These are phyloP conservation scores for Sechiopsis laciniata DNA, from an alignment of 306 rosid genomes.

Conservation along the genomic window DNA sequence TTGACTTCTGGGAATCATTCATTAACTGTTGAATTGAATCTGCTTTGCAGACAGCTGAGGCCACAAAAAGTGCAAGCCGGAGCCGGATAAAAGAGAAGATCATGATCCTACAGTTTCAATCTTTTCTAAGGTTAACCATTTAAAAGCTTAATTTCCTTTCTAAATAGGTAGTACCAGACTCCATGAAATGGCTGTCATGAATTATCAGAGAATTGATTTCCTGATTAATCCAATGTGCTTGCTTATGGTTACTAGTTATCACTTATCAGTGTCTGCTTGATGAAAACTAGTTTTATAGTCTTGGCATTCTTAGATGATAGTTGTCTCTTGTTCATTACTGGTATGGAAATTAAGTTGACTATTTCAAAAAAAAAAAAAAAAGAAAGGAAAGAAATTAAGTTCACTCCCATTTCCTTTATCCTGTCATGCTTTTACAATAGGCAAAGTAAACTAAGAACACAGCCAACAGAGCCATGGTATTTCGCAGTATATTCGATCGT, in stretches of 20 bases:
- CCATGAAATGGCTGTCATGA: constrained; percentile 7
- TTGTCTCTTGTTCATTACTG: too few species aligned
- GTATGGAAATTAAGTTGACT: neutral
- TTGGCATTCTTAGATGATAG: too few species aligned
- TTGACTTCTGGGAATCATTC: neutral
- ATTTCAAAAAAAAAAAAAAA: too few species aligned
- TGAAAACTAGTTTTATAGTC: neutral
- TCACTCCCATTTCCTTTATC: neutral
- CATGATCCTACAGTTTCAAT: neutral
- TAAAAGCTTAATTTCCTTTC: neutral
- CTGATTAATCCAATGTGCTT: neutral
- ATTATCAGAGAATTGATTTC: neutral
- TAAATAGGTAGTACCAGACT: neutral
- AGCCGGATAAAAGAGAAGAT: neutral
- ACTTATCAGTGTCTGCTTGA: neutral
- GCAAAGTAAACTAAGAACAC: neutral
- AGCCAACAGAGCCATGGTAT: neutral
- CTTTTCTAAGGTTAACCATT: neutral
- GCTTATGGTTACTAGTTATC: neutral
- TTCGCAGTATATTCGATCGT: neutral
- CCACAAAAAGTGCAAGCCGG: neutral
- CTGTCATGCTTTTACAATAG: neutral
- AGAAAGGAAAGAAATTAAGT: too few species aligned
- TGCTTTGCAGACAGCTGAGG: constrained; percentile 4
- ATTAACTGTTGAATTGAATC: neutral